Percentiles rank a stretch among this genome's conserved stretches.
Conservation (phyloP, 1,284 basidiomycete genomes). For the Somion occarium region DNA sequence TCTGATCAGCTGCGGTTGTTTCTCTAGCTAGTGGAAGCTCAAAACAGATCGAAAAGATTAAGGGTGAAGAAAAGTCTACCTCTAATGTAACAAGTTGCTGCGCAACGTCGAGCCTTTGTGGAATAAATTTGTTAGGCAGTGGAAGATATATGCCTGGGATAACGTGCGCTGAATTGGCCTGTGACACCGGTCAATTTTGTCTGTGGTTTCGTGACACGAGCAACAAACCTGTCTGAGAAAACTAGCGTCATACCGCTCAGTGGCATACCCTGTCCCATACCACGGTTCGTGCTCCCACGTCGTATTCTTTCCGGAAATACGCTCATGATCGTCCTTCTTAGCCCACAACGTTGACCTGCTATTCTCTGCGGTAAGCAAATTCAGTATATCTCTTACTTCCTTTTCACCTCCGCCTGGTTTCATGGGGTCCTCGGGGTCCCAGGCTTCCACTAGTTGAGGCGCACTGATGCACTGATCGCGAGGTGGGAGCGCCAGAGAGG, state of each 20-base stretch:
- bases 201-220: constrained; percentile 4
- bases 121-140: constrained; percentile 85
- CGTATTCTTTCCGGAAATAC: constrained; percentile 37
- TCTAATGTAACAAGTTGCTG: constrained; percentile 61
- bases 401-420: constrained; percentile 35
- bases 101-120: constrained; percentile 80
- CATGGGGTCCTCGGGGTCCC: constrained; percentile 48
- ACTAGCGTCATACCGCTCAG: constrained; percentile 61
- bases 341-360: constrained; percentile 77
- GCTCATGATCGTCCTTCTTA: constrained; percentile 61
- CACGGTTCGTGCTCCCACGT: constrained; percentile 74
- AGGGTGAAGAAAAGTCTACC: constrained; percentile 22
- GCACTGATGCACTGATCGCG: constrained; percentile 76
- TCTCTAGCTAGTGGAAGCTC: constrained; percentile 49
- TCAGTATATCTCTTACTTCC: constrained; percentile 63
- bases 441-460: constrained; percentile 73
- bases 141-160: constrained; percentile 76
- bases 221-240: constrained; percentile 56
- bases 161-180: constrained; percentile 63
- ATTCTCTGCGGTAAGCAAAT: constrained; percentile 54
- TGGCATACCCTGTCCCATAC: constrained; percentile 83
- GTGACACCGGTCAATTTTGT: background rate
- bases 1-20: constrained; percentile 72
- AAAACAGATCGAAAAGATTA: constrained; percentile 5
- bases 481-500: constrained; percentile 78